Evolutionary conservation across 78 protist species (phyloP).

Genomic region (Guillardia theta): DNA sequence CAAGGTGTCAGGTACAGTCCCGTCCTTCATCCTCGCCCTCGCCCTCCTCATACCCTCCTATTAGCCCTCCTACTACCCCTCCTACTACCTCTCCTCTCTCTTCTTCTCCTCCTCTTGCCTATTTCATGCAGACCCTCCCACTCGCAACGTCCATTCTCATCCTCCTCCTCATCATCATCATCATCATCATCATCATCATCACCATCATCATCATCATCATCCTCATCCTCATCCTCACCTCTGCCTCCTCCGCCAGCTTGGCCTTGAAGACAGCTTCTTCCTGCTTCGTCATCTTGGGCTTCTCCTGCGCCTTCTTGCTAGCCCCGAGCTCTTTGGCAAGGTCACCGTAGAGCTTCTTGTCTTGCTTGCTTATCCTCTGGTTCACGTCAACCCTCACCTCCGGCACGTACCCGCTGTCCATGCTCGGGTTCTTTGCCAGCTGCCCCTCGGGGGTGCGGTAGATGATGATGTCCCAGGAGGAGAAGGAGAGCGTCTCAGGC

Average conservation of each 20-base stretch:
- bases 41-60: neutral
- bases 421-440: neutral
- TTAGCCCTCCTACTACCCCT: neutral
- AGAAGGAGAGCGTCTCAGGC: neutral
- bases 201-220: too few relatives aligned
- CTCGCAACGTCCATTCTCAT: too few relatives aligned
- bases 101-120: too few relatives aligned
- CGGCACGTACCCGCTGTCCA: slow-evolving; percentile 4
- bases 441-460: neutral
- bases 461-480: neutral
- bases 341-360: slow-evolving; percentile 1
- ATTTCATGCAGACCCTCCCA: too few relatives aligned
- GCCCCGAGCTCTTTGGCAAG: slow-evolving; percentile 34
- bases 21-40: neutral
- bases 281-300: slow-evolving; percentile 38
- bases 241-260: slow-evolving; percentile 21
- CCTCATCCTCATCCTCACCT: too few relatives aligned
- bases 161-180: too few relatives aligned
- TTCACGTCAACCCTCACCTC: slow-evolving; percentile 20
- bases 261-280: neutral
- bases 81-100: too few relatives aligned
- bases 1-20: too few relatives aligned
- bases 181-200: too few relatives aligned
- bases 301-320: slow-evolving; percentile 14
- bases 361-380: slow-evolving; percentile 6